phyloP scores from a whole-genome alignment of 1,284 basidiomycete species.

The Microbotryum lychnidis-dioicae region DNA sequence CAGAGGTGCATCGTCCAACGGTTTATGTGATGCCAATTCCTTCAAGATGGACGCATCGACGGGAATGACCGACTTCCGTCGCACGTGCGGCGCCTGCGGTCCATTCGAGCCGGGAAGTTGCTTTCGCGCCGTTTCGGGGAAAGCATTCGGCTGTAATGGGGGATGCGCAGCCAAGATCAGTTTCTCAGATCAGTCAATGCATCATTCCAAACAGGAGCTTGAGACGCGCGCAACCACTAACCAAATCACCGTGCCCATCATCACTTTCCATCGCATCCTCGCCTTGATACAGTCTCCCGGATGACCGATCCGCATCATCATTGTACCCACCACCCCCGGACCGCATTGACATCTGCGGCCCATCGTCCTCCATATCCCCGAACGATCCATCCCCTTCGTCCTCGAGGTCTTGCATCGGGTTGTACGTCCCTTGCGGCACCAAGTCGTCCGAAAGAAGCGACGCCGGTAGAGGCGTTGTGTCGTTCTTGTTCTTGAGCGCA shows the following conservation, averaged over 20 bases:
- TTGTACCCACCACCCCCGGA: not conserved
- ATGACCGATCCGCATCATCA: not conserved
- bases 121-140: constrained; percentile 24
- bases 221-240: constrained; percentile 4
- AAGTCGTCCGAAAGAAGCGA: constrained; percentile 20
- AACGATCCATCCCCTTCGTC: constrained; percentile 5
- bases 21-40: constrained; percentile 40
- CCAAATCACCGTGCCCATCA: constrained; percentile 18
- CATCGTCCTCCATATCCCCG: constrained; percentile 28
- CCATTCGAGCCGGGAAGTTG: constrained; percentile 6
- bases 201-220: not conserved
- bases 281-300: not conserved
- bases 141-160: constrained; percentile 11
- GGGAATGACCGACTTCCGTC: constrained; percentile 41
- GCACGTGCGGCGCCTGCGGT: constrained; percentile 22
- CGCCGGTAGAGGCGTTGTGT: constrained; percentile 16
- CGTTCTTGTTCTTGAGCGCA: constrained; percentile 29
- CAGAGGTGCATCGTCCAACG: constrained; percentile 28
- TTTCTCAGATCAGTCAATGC: not conserved
- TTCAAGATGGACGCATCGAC: constrained; percentile 40
- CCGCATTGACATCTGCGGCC: not conserved
- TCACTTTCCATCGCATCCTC: constrained; percentile 1
- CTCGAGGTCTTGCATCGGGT: constrained; percentile 21
- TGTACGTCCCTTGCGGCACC: constrained; percentile 25
- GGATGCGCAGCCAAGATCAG: not conserved